A percentile compares a stretch with the other conserved stretches of the same genome.
Conservation (phyloP, 2,329 filamentous ascomycete species). For the Colletotrichum sp. region DNA sequence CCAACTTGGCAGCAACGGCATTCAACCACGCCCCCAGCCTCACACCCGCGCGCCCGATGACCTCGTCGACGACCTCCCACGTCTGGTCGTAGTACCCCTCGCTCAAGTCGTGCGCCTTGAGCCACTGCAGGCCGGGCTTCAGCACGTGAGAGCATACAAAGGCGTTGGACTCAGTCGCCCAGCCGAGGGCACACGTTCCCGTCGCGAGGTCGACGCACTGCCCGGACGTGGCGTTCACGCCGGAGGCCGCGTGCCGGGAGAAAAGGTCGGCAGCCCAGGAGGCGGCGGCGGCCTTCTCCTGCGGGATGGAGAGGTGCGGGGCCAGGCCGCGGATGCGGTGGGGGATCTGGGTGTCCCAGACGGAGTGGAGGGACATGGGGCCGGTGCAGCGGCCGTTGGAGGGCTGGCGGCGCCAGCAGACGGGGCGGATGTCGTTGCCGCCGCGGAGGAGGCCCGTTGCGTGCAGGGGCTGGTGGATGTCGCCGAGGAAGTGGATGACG, state of each 20-base stretch:
- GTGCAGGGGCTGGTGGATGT: conserved; percentile 23
- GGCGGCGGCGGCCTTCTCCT: conserved; percentile 14
- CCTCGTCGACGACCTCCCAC: conserved; percentile 19
- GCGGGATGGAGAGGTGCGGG: neutral
- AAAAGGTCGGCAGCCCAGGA: conserved; percentile 12
- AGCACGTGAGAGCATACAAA: conserved; percentile 17
- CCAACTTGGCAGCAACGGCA: conserved; percentile 7
- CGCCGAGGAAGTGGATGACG: conserved; percentile 24
- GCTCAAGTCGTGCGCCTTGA: conserved; percentile 11
- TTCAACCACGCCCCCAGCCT: conserved; percentile 19
- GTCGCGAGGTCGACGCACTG: conserved; percentile 13
- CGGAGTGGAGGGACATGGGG: conserved; percentile 19
- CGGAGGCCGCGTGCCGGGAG: neutral
- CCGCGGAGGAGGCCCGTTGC: conserved; percentile 21
- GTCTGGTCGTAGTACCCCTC: conserved; percentile 17
- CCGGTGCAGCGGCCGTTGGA: conserved; percentile 7
- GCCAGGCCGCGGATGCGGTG: conserved; percentile 17
- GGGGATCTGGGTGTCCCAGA: conserved; percentile 22
- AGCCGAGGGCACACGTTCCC: neutral
- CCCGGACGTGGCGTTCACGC: neutral
- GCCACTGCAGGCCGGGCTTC: neutral
- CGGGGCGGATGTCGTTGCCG: conserved; percentile 22
- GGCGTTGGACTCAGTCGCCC: conserved; percentile 16
- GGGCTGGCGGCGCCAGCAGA: conserved; percentile 19
- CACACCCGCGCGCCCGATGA: conserved; percentile 14